A percentile compares a stretch with the other conserved stretches of the same genome.
Evolutionary conservation across 1,284 basidiomycete species (phyloP).

Genomic region (Rugosomyces carneus): DNA sequence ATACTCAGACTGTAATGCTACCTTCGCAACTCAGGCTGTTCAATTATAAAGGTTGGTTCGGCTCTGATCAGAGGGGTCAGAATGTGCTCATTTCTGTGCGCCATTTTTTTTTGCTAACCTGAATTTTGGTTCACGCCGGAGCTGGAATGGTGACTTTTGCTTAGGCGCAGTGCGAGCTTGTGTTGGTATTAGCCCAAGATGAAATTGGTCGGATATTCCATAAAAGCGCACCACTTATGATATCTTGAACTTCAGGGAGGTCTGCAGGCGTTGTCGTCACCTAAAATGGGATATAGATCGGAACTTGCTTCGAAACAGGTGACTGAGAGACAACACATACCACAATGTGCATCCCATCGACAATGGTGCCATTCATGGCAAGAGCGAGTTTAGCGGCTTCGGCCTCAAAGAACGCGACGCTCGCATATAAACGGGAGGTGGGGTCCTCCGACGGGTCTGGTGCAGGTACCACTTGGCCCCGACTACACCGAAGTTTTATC

Average conservation of each 20-base stretch:
- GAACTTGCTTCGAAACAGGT: neutral
- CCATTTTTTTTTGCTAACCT: neutral
- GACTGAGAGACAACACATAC: neutral
- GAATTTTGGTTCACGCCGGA: neutral
- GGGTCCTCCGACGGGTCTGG: neutral
- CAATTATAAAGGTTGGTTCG: neutral
- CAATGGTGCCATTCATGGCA: neutral
- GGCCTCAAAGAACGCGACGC: neutral
- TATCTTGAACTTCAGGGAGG: neutral
- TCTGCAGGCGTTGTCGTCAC: neutral
- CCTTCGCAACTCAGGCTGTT: neutral
- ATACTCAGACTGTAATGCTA: neutral
- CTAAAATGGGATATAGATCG: neutral
- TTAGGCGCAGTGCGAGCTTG: neutral
- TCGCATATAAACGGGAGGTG: neutral
- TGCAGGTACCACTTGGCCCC: neutral
- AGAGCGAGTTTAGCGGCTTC: neutral
- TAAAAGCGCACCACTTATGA: neutral
- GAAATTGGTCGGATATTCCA: neutral
- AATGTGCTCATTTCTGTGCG: neutral
- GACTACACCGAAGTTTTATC: neutral
- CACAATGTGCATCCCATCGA: neutral
- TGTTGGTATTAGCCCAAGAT: neutral
- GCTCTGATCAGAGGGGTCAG: constrained; percentile 1
- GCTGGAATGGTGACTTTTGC: neutral